phyloP scores from a whole-genome alignment of 208 protist species.

The Leishmania aethiopica region DNA sequence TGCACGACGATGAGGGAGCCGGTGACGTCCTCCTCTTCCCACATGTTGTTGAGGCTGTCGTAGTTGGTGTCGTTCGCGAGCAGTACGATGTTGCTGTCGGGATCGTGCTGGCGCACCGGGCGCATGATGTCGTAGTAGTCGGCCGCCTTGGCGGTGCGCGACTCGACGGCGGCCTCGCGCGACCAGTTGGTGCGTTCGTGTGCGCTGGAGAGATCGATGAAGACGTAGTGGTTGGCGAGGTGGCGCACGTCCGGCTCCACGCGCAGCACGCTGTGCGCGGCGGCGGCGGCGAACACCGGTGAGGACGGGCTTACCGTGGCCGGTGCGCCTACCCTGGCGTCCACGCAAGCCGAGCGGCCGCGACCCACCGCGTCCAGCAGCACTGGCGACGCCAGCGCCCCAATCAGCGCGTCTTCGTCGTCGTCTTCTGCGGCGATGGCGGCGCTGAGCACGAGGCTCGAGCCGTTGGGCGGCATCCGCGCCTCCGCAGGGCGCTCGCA shows the following conservation, averaged over 20 bases:
- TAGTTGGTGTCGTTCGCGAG: constrained; percentile 39
- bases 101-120: constrained; percentile 39
- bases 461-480: constrained; percentile 2
- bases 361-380: not conserved
- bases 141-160: constrained; percentile 36
- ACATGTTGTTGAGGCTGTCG: constrained; percentile 38
- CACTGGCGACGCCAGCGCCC: constrained; percentile 8
- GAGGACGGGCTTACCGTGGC: not conserved
- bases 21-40: constrained; percentile 37
- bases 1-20: constrained; percentile 34
- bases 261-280: constrained; percentile 7
- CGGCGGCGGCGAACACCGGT: not conserved
- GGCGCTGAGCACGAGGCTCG: constrained; percentile 6
- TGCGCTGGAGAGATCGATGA: constrained; percentile 47
- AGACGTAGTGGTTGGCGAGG: constrained; percentile 38
- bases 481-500: not conserved
- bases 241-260: constrained; percentile 27
- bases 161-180: constrained; percentile 31
- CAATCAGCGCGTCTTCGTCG: constrained; percentile 15
- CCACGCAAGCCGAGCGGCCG: constrained; percentile 5
- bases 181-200: constrained; percentile 38
- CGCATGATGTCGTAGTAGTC: constrained; percentile 46
- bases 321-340: not conserved
- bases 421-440: not conserved
- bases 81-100: constrained; percentile 37